These are phyloP conservation scores for Cystoderma amianthinum DNA, from an alignment of 768 basidiomycete genomes.

Conservation along the genomic window DNA sequence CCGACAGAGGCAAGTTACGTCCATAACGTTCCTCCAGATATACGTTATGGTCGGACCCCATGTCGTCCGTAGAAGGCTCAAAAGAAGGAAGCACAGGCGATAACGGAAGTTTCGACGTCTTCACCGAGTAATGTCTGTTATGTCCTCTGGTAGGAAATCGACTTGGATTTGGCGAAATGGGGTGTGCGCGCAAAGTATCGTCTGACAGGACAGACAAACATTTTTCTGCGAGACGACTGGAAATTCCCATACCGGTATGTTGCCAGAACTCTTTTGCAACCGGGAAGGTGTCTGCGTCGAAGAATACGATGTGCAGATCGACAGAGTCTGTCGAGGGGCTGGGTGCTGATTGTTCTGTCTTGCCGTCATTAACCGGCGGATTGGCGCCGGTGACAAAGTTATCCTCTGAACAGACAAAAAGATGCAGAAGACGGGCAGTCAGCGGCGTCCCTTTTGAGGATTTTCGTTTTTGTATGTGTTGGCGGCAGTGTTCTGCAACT, in stretches of 20 bases:
- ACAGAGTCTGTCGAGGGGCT: conserved; percentile 24
- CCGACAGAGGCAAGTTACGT: conserved; percentile 72
- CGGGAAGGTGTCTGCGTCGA: conserved; percentile 50
- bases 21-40: conserved; percentile 96
- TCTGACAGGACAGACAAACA: conserved; percentile 69
- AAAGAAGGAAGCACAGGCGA: conserved; percentile 5
- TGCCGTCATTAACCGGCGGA: conserved; percentile 17
- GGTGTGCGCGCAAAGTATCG: conserved; percentile 17
- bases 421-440: conserved; percentile 56
- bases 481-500: conserved; percentile 69
- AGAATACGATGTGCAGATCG: conserved; percentile 79
- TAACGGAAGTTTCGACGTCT: conserved; percentile 10
- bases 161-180: conserved; percentile 18
- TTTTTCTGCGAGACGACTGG: conserved; percentile 78
- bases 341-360: conserved; percentile 12
- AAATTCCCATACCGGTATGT: conserved; percentile 86
- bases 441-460: conserved; percentile 31
- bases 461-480: conserved; percentile 57
- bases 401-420: conserved; percentile 62
- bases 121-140: conserved; percentile 56
- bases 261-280: conserved; percentile 95
- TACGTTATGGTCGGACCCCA: conserved; percentile 55
- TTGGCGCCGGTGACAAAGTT: too few relatives aligned
- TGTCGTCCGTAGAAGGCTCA: conserved; percentile 27
- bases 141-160: conserved; percentile 33